phyloP scores from a whole-genome alignment of 768 basidiomycete species.

The Psilocybe cubensis region DNA sequence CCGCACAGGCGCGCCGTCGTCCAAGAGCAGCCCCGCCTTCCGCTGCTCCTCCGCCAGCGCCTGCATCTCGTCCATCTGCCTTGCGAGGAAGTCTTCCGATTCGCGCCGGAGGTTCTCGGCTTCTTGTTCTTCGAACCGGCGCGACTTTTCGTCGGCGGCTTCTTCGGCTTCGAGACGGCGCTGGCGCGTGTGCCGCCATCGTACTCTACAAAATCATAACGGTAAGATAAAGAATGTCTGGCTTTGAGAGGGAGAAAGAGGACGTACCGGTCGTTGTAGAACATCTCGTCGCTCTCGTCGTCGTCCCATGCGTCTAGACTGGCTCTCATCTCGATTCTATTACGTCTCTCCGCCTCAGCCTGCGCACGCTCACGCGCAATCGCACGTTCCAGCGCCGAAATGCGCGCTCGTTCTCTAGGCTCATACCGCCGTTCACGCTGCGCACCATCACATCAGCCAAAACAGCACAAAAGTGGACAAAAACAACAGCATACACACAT shows the following conservation, averaged over 20 bases:
- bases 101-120: conserved; percentile 86
- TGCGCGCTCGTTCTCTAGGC: conserved; percentile 81
- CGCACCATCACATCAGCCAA: conserved; percentile 7
- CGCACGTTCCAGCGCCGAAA: conserved; percentile 75
- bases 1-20: conserved; percentile 90
- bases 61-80: conserved; percentile 96
- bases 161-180: conserved; percentile 78
- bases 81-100: conserved; percentile 91
- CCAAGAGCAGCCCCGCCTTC: conserved; percentile 86
- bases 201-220: conserved; percentile 50
- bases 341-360: conserved; percentile 79
- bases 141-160: conserved; percentile 82
- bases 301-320: conserved; percentile 90
- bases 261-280: conserved; percentile 87
- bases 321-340: conserved; percentile 77
- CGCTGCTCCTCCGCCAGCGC: conserved; percentile 89
- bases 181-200: conserved; percentile 83
- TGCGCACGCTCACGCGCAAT: conserved; percentile 73
- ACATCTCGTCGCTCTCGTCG: conserved; percentile 90
- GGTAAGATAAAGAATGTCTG: neutral
- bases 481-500: conserved; percentile 56
- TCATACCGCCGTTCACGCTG: conserved; percentile 98
- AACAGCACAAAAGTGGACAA: neutral
- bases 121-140: conserved; percentile 83
- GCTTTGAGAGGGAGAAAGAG: conserved; percentile 3